A percentile compares a stretch with the other conserved stretches of the same genome.
Conservation (phyloP, 768 basidiomycete genomes). For the Lepiota brunneoincarnata region DNA sequence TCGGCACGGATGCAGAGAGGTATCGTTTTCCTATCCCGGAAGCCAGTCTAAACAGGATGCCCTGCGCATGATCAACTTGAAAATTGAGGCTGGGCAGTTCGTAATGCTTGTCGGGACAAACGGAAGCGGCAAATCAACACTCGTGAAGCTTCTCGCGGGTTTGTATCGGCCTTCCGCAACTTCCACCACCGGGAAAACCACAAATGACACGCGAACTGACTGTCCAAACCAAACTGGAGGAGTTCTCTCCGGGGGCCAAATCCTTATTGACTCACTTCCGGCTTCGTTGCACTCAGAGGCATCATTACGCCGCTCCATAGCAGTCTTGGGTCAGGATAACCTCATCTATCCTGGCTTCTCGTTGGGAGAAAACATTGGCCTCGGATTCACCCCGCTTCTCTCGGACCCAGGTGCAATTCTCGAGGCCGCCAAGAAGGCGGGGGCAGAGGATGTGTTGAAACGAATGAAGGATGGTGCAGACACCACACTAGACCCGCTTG, state of each 20-base stretch:
- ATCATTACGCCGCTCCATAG: conserved; percentile 42
- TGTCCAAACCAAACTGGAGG: not conserved
- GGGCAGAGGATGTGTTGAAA: conserved; percentile 38
- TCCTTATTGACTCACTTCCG: conserved; percentile 42
- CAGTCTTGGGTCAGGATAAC: conserved; percentile 49
- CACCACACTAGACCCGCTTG: conserved; percentile 35
- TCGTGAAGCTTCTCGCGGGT: conserved; percentile 48
- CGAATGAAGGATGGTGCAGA: conserved; percentile 37
- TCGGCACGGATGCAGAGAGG: conserved; percentile 31
- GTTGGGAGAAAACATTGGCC: conserved; percentile 36
- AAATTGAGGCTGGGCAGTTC: conserved; percentile 43
- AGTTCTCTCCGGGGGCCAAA: conserved; percentile 28
- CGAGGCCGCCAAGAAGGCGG: conserved; percentile 34
- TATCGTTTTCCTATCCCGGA: conserved; percentile 53
- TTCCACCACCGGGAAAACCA: not conserved
- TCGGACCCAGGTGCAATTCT: conserved; percentile 21
- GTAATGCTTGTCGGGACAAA: conserved; percentile 59
- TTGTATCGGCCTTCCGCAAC: conserved; percentile 36
- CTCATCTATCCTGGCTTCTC: conserved; percentile 43
- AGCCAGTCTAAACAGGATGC: conserved; percentile 31
- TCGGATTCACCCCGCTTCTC: conserved; percentile 24
- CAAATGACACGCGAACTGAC: not conserved
- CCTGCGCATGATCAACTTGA: conserved; percentile 38
- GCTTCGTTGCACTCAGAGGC: conserved; percentile 33
- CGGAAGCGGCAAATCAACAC: conserved; percentile 53